These are phyloP conservation scores for Santalum album DNA, from an alignment of 164 flowering plant genomes.

Conservation along the genomic window DNA sequence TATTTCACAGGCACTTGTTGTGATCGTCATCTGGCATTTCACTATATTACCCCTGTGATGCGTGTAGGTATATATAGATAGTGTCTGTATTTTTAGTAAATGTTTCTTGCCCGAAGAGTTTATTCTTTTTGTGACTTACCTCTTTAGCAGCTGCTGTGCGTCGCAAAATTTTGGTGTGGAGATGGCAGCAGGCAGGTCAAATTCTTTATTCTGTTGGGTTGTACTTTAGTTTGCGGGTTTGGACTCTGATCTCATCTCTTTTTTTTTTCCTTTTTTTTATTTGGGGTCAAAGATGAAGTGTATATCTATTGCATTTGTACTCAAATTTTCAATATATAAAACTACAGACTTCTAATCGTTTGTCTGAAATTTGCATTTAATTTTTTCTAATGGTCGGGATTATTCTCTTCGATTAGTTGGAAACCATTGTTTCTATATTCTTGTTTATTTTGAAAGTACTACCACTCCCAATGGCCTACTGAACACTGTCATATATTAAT, in stretches of 20 bases:
- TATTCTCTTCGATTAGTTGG: too few species aligned
- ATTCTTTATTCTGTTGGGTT: conserved; percentile 40
- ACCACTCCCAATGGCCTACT: too few species aligned
- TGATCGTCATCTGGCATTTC: conserved; percentile 14
- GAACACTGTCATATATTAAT: too few species aligned
- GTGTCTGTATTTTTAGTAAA: conserved; percentile 12
- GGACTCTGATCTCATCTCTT: not conserved
- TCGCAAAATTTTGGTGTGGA: conserved; percentile 13
- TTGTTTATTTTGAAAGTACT: too few species aligned
- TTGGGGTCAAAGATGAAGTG: conserved; percentile 15
- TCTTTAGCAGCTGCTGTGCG: conserved; percentile 20
- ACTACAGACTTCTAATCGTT: too few species aligned
- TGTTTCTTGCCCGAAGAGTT: conserved; percentile 29
- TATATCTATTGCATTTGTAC: conserved; percentile 23
- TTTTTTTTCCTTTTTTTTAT: conserved; percentile 2
- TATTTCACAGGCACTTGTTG: conserved; percentile 1
- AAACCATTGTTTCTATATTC: too few species aligned
- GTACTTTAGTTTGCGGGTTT: conserved; percentile 15
- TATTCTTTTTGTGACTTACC: conserved; percentile 9
- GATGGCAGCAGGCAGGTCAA: conserved; percentile 24
- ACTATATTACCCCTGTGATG: conserved; percentile 12
- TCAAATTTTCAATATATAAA: conserved; percentile 8
- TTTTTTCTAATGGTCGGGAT: too few species aligned
- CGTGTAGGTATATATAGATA: conserved; percentile 13
- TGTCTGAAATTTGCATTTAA: too few species aligned